These are phyloP conservation scores for Pisolithus sp. DNA, from an alignment of 768 basidiomycete species.

Conservation along the genomic window DNA sequence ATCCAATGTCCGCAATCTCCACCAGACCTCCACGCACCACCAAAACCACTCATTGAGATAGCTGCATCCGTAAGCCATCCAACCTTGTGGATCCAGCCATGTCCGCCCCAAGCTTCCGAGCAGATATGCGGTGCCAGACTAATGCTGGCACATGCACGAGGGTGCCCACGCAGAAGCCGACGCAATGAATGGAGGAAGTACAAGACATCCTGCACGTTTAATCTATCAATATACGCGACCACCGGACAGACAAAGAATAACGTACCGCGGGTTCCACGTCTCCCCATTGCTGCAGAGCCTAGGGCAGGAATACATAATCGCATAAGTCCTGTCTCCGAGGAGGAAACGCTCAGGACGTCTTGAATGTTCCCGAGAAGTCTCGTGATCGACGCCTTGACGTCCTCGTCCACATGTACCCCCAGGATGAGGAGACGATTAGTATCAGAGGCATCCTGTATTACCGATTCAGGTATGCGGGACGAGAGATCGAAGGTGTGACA, in stretches of 20 bases:
- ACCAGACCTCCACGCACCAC: constrained; percentile 45
- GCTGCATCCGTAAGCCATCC: constrained; percentile 76
- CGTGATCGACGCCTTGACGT: constrained; percentile 12
- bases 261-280: constrained; percentile 52
- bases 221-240: constrained; percentile 6
- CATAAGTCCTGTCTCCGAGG: constrained; percentile 32
- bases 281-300: constrained; percentile 66
- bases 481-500: constrained; percentile 73
- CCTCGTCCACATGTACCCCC: constrained; percentile 10
- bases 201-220: constrained; percentile 50
- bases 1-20: background rate
- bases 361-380: constrained; percentile 28
- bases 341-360: constrained; percentile 16
- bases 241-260: background rate
- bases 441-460: constrained; percentile 39
- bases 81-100: constrained; percentile 71
- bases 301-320: constrained; percentile 59
- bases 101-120: constrained; percentile 50
- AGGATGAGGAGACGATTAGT: constrained; percentile 35
- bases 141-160: constrained; percentile 60
- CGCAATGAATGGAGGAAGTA: constrained; percentile 69
- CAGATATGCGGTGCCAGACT: constrained; percentile 62
- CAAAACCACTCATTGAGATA: constrained; percentile 70
- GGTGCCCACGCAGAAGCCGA: constrained; percentile 47
- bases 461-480: constrained; percentile 45